phyloP scores from a whole-genome alignment of 1,284 basidiomycete species.

The Xerocomus cyaneibrunnescens region DNA sequence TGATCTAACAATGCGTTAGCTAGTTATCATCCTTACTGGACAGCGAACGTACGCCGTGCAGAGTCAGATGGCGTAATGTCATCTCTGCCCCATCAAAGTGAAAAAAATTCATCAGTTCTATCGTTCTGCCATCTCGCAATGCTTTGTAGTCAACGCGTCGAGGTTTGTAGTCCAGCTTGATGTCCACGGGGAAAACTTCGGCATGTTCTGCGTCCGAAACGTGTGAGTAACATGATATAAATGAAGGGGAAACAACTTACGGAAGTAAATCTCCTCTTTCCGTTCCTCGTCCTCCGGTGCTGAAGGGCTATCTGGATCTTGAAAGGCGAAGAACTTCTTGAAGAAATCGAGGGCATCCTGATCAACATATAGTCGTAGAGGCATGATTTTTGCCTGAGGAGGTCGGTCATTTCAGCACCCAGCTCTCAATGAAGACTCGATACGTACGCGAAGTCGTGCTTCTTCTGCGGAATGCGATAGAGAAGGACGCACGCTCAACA shows the following conservation, averaged over 20 bases:
- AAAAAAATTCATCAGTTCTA: conserved; percentile 99
- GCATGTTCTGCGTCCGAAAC: conserved; percentile 64
- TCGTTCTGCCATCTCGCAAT: conserved; percentile 87
- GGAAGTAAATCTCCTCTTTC: conserved; percentile 68
- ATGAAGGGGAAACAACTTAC: conserved; percentile 42
- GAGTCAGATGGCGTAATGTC: conserved; percentile 90
- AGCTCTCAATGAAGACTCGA: neutral
- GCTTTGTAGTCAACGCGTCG: conserved; percentile 94
- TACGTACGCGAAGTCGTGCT: conserved; percentile 73
- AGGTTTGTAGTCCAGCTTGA: conserved; percentile 98
- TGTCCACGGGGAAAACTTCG: conserved; percentile 85
- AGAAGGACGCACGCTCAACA: conserved; percentile 72
- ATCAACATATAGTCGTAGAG: conserved; percentile 91
- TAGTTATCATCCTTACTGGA: neutral
- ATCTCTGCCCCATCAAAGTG: conserved; percentile 99
- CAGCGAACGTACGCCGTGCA: conserved; percentile 74
- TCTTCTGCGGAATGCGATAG: conserved; percentile 71
- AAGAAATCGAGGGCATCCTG: conserved; percentile 98
- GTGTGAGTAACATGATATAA: conserved; percentile 1
- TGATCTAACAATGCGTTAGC: conserved; percentile 56
- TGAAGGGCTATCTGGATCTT: conserved; percentile 53
- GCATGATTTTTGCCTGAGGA: conserved; percentile 79
- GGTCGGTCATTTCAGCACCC: neutral
- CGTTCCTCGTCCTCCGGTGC: conserved; percentile 38
- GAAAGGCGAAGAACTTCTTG: conserved; percentile 94